A percentile compares a stretch with the other conserved stretches of the same genome.
phyloP scores from a whole-genome alignment of 495 filamentous ascomycete species.

The Daldinia grandis region DNA sequence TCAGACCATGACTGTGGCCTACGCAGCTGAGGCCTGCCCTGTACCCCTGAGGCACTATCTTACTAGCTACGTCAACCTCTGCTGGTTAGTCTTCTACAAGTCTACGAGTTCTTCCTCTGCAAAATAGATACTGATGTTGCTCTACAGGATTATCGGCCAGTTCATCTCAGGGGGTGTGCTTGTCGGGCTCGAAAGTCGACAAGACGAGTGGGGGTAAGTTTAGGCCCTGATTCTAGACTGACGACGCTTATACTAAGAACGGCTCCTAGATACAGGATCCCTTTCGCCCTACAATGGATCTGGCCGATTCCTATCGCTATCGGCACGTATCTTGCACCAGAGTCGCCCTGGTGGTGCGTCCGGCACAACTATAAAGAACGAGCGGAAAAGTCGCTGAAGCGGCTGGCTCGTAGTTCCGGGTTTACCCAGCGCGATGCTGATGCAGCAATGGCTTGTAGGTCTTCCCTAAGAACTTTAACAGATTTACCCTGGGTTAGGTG shows the following conservation, averaged over 20 bases:
- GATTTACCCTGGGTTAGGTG: not conserved
- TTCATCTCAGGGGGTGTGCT: slow-evolving; percentile 61
- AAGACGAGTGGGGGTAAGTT: slow-evolving; percentile 55
- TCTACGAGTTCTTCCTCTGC: not conserved
- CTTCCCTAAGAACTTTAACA: slow-evolving; percentile 42
- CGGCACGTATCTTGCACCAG: slow-evolving; percentile 70
- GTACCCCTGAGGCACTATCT: slow-evolving; percentile 68
- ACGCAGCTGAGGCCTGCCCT: slow-evolving; percentile 68
- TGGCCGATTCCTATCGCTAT: slow-evolving; percentile 60
- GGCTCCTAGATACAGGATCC: slow-evolving; percentile 57
- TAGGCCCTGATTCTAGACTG: not conserved
- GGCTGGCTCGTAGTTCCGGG: slow-evolving; percentile 58
- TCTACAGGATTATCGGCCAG: slow-evolving; percentile 60
- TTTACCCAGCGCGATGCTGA: slow-evolving; percentile 44
- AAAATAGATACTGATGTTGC: not conserved
- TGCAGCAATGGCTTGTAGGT: slow-evolving; percentile 43
- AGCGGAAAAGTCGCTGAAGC: slow-evolving; percentile 56
- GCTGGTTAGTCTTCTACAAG: slow-evolving; percentile 50
- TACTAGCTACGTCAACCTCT: slow-evolving; percentile 72
- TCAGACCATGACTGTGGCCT: slow-evolving; percentile 61
- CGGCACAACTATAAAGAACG: slow-evolving; percentile 63
- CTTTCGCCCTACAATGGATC: slow-evolving; percentile 65
- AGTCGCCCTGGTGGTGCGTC: slow-evolving; percentile 82
- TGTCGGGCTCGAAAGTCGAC: slow-evolving; percentile 45
- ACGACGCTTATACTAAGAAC: slow-evolving; percentile 2